Evolutionary conservation across 306 rosid genomes (phyloP).

Genomic region (Urtica urens): DNA sequence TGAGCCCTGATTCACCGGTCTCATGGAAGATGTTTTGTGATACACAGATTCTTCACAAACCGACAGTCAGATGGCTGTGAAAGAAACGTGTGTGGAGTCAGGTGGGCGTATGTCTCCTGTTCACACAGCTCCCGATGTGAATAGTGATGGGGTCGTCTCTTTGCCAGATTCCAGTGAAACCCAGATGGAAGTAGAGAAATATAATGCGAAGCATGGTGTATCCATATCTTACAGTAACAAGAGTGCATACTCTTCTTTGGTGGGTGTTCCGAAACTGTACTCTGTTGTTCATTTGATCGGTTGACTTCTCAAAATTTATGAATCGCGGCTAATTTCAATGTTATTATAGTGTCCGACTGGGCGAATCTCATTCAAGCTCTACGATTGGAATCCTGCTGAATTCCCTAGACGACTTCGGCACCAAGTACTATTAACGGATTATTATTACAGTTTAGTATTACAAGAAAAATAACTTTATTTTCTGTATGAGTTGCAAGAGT

Average conservation of each 20-base stretch:
- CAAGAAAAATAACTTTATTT: constrained; percentile 12
- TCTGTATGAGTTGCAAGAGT: constrained; percentile 11
- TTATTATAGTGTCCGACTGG: constrained; percentile 92
- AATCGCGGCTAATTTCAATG: constrained; percentile 31
- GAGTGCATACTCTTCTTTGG: constrained; percentile 70
- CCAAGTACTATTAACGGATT: constrained; percentile 75
- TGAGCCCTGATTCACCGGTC: constrained; percentile 11
- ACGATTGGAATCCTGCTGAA: constrained; percentile 99
- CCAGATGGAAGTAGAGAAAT: constrained; percentile 42
- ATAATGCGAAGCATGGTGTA: constrained; percentile 37
- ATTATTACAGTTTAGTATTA: constrained; percentile 70
- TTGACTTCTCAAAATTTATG: background rate
- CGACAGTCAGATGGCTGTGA: constrained; percentile 36
- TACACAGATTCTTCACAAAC: constrained; percentile 44
- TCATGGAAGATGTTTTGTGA: constrained; percentile 1
- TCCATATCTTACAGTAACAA: constrained; percentile 55
- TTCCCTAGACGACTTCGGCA: constrained; percentile 97
- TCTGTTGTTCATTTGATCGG: constrained; percentile 8
- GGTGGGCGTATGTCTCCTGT: constrained; percentile 33
- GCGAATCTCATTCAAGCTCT: constrained; percentile 94
- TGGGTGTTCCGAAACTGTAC: constrained; percentile 25
- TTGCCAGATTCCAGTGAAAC: constrained; percentile 44
- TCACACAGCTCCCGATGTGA: constrained; percentile 31
- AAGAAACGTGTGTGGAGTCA: constrained; percentile 32
- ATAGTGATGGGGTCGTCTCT: constrained; percentile 31